phyloP scores from a whole-genome alignment of 202 grass and related monocot genomes.

The Musa balbisiana region DNA sequence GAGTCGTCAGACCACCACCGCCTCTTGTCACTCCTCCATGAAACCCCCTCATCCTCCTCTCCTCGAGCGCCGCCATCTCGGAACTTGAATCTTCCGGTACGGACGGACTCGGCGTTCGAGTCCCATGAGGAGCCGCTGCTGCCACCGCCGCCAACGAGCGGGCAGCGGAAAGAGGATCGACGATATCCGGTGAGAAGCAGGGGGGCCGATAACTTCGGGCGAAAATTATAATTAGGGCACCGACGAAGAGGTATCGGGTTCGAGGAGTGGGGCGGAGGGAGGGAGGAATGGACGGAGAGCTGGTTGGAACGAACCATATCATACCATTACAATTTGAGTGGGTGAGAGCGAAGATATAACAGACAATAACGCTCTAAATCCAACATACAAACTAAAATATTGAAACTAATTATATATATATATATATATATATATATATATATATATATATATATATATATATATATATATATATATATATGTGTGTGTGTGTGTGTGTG shows the following conservation, averaged over 20 bases:
- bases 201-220: neutral
- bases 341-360: too few relatives aligned
- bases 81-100: slow-evolving; percentile 11
- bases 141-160: neutral
- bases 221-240: neutral
- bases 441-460: too few relatives aligned
- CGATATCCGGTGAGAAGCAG: neutral
- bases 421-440: too few relatives aligned
- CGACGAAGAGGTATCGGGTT: neutral
- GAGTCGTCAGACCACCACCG: slow-evolving; percentile 26
- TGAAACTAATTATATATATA: too few relatives aligned
- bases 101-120: slow-evolving; percentile 10
- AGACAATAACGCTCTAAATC: too few relatives aligned
- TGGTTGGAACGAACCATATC: neutral
- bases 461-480: too few relatives aligned
- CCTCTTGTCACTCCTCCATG: slow-evolving; percentile 15
- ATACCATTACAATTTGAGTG: neutral
- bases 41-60: neutral
- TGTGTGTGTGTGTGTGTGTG: too few relatives aligned
- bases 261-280: neutral
- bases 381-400: too few relatives aligned
- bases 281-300: neutral
- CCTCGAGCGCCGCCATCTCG: slow-evolving; percentile 6
- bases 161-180: neutral
- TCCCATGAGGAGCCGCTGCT: neutral